Evolutionary conservation across 192 early-diverging fungal species (phyloP).

Genomic region (Umbelopsis ramanniana): DNA sequence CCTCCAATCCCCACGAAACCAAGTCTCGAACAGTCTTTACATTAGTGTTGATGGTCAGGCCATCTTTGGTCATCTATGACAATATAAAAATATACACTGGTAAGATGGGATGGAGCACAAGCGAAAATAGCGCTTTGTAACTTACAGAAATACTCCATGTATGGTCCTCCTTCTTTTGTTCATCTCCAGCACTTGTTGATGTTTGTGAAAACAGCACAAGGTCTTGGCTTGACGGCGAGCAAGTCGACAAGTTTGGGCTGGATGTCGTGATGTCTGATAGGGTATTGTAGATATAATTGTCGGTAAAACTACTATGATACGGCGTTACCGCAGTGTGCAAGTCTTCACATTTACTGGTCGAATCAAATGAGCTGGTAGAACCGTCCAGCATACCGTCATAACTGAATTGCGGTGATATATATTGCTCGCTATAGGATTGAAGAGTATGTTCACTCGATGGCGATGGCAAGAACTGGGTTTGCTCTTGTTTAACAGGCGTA

Average conservation of each 20-base stretch:
- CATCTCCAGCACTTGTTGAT: background rate
- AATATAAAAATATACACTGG: background rate
- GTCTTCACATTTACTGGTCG: no score
- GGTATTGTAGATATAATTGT: background rate
- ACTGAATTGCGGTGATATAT: no score
- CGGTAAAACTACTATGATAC: background rate
- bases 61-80: constrained; percentile 17
- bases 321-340: no score
- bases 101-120: background rate
- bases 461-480: background rate
- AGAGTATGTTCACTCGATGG: no score
- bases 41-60: constrained; percentile 4
- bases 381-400: no score
- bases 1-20: constrained; percentile 4
- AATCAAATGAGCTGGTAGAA: no score
- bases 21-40: background rate
- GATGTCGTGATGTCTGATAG: background rate
- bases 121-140: background rate
- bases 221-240: background rate
- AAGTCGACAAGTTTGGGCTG: no score
- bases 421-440: no score
- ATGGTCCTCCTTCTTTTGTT: background rate
- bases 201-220: background rate
- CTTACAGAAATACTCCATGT: constrained; percentile 5
- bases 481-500: background rate